Evolutionary conservation across 2,329 filamentous ascomycete species (phyloP).

Genomic region (Beauveria medogensis): DNA sequence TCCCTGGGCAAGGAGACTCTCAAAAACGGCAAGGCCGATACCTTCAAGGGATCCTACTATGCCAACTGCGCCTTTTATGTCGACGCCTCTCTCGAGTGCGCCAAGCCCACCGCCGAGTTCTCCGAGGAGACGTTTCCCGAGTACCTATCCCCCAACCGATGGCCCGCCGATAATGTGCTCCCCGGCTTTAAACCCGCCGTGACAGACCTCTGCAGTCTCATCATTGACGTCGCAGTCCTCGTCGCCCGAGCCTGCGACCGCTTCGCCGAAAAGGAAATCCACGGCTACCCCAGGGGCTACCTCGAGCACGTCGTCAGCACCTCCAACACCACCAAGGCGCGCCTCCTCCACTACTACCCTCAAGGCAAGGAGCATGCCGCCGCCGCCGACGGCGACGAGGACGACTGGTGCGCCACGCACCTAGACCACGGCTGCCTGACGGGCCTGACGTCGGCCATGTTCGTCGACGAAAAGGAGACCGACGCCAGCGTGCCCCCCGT

Average conservation of each 20-base stretch:
- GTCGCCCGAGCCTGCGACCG: slow-evolving; percentile 86
- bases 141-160: slow-evolving; percentile 84
- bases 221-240: slow-evolving; percentile 82
- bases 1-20: slow-evolving; percentile 76
- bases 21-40: slow-evolving; percentile 69
- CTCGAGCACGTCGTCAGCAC: slow-evolving; percentile 79
- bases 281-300: slow-evolving; percentile 68
- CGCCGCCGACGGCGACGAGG: slow-evolving; percentile 43
- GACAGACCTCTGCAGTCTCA: slow-evolving; percentile 68
- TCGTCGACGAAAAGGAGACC: slow-evolving; percentile 65
- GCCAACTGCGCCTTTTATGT: slow-evolving; percentile 76
- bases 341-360: slow-evolving; percentile 90
- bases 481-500: slow-evolving; percentile 25
- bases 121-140: slow-evolving; percentile 64
- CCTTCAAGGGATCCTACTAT: slow-evolving; percentile 76
- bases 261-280: slow-evolving; percentile 72
- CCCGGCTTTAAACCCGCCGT: slow-evolving; percentile 69
- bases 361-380: slow-evolving; percentile 31
- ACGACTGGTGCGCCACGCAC: slow-evolving; percentile 92
- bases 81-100: slow-evolving; percentile 52
- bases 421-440: slow-evolving; percentile 91
- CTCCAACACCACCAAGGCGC: slow-evolving; percentile 82
- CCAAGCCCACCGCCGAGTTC: slow-evolving; percentile 51
- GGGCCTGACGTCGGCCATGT: slow-evolving; percentile 91
- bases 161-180: slow-evolving; percentile 62